Base-by-base conservation (phyloP, 805 yeast genomes). In the Ascoidea asiatica region DNA sequence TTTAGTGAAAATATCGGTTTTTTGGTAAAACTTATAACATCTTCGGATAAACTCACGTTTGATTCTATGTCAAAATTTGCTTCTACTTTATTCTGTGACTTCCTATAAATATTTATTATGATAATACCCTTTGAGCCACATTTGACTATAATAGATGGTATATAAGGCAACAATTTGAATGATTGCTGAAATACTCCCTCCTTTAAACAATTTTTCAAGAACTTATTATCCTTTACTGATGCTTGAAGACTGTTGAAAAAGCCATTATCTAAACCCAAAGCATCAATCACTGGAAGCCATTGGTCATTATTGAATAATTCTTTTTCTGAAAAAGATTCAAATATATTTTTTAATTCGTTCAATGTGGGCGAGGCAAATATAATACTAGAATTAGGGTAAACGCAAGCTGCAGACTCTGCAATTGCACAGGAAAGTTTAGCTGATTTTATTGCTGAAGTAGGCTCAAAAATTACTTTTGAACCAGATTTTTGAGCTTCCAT, bases 201-300 rank as follows among this genome's bases (percentile, higher is more conserved):
- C 41, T 4, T 56, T 43, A 39, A 62, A 55, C 45, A 65, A 63
- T 18, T 48, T 51, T 40, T 46, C 49, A 39, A 61, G 56, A 41
- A 49, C 50, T 40, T 46, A 61, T 51, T 46, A 47, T 43, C 49
- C 47, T 48, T 46, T n/a, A n/a, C n/a, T n/a, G n/a, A n/a, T n/a
- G n/a, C n/a, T n/a, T 67, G 70, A 45, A 80, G 56, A 41, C 63
- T 63, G 19, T 67, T 69, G 43, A 81, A 60, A 47, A 79, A 66
- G 1, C 52, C 53, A 0, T 69, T 56, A 48, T 70, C 69, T 4
- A 77, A 52, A 0, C 76, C 75, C 21, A 84, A 58, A 1, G 71
- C 54, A 52, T 86, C 95, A 13, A 87, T 58, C 1, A 77, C 64
- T 1, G 83, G 81, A 59, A 87, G 87, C 95, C 95, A 88, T 3